Evolutionary conservation across 163 green algal species (phyloP).

Genomic region (Coccomyxa subellipsoidea): DNA sequence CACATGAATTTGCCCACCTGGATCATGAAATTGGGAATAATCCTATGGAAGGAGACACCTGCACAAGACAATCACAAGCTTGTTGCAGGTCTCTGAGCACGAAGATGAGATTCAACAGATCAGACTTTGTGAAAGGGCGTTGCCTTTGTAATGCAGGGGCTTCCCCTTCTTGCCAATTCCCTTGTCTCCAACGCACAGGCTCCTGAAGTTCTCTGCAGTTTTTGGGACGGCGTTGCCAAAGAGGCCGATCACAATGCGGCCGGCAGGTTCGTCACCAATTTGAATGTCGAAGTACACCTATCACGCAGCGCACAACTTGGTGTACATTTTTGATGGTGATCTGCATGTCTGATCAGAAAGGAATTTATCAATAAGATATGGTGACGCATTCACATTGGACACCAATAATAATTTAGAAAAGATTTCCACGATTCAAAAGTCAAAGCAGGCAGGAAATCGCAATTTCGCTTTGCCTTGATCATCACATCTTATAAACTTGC

Average conservation of each 20-base stretch:
- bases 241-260: conserved; percentile 77
- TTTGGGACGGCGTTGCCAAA: conserved; percentile 91
- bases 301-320: too few relatives aligned
- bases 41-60: conserved; percentile 79
- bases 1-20: too few relatives aligned
- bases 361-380: too few relatives aligned
- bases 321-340: too few relatives aligned
- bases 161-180: conserved; percentile 81
- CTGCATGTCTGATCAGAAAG: too few relatives aligned
- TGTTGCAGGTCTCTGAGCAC: too few relatives aligned
- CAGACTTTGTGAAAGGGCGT: too few relatives aligned
- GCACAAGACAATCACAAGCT: background rate
- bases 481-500: background rate
- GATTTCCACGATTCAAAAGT: too few relatives aligned
- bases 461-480: background rate
- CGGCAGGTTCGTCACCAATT: conserved; percentile 86
- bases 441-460: too few relatives aligned
- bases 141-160: conserved; percentile 84
- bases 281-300: conserved; percentile 97
- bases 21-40: conserved; percentile 75
- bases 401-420: too few relatives aligned
- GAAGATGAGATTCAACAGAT: too few relatives aligned
- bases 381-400: too few relatives aligned
- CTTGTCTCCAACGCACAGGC: conserved; percentile 83
- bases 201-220: conserved; percentile 90